Evolutionary conservation across 805 yeast genomes (phyloP), one percentile per base, ranked within the genome.

Genomic region (Candida coquimbonensis): DNA sequence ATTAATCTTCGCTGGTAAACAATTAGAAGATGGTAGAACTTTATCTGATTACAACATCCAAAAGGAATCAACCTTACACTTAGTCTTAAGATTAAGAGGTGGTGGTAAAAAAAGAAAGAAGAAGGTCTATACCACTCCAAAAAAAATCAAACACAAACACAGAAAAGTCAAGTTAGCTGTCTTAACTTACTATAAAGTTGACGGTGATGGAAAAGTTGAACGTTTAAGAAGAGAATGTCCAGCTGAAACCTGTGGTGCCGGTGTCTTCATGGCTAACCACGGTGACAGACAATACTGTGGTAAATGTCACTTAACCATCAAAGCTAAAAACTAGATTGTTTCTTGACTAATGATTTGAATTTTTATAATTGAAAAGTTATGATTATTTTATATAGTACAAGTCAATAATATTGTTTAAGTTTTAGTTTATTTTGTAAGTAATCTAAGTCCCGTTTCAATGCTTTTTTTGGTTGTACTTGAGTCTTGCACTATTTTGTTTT

Each of bases 71-170:
- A 90, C 97, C 52, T 73, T 90, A 46, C 96, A 91, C 74, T 82
- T 91, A 77, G 98, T 91, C 57, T 78, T 91, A 59, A 89, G 97
- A 81, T 86, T 91, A 72, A 87, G 97, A 80, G 98, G 98, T 79
- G 96, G 96, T 77, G 96, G 96, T 81, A 93, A 90, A 87, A 93
- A 93, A 93, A 91, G 96, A 84, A 93, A 93, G 93, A 93, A 93
- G 96, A 91, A 91, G 95, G 97, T 89, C 72, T 93, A 91, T 91
- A 91, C 98, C 79, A 91, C 98, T 71, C 99, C 99, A 81, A 93
- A 93, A 90, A 95, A 90, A 86, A 87, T 93, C 80, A 87, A 78
- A 80, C 98, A 93, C 95, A 90, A 89, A 86, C 96, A 88, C 86
- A 93, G 87, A 87, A 93, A 91, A 83, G 87, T 87, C 77, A 93